phyloP scores from a whole-genome alignment of 2,329 filamentous ascomycete genomes.

The Arachnomyces sp. region DNA sequence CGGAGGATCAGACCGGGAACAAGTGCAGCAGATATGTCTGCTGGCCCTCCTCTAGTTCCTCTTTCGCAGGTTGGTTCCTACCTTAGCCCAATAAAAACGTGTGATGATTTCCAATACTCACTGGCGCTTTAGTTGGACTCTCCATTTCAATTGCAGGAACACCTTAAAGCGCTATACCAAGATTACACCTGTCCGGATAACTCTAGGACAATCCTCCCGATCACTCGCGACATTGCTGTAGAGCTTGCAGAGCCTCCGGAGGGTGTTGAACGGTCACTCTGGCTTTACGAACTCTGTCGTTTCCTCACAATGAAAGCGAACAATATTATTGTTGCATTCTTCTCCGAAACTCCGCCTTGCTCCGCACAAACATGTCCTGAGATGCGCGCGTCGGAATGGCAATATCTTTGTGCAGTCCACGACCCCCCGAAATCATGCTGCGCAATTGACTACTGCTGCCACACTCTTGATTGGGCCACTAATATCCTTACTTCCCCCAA shows the following conservation, averaged over 20 bases:
- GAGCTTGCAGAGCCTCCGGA: conserved; percentile 72
- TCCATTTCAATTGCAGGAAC: conserved; percentile 93
- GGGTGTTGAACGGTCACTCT: conserved; percentile 76
- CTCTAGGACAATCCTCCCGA: conserved; percentile 57
- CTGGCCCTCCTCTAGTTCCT: conserved; percentile 80
- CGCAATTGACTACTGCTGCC: conserved; percentile 98
- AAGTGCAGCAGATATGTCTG: conserved; percentile 84
- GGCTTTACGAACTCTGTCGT: conserved; percentile 96
- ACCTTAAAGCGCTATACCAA: conserved; percentile 86
- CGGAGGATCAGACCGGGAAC: conserved; percentile 88
- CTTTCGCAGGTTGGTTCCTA: conserved; percentile 62
- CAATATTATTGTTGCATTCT: conserved; percentile 81
- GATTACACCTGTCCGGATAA: conserved; percentile 60
- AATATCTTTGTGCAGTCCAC: conserved; percentile 96
- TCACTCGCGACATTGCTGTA: conserved; percentile 67
- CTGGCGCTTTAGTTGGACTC: conserved; percentile 70
- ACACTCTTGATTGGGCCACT: conserved; percentile 95
- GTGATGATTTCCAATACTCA: conserved; percentile 2
- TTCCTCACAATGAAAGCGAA: conserved; percentile 95
- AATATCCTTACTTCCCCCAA: conserved; percentile 91
- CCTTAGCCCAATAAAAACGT: conserved; percentile 15
- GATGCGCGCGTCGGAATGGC: conserved; percentile 98
- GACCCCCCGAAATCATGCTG: conserved; percentile 95
- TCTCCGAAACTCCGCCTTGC: conserved; percentile 84
- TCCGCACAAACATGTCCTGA: conserved; percentile 85